Base-by-base conservation (phyloP, 1,139 yeast genomes). In the Kazachstania sp. region DNA sequence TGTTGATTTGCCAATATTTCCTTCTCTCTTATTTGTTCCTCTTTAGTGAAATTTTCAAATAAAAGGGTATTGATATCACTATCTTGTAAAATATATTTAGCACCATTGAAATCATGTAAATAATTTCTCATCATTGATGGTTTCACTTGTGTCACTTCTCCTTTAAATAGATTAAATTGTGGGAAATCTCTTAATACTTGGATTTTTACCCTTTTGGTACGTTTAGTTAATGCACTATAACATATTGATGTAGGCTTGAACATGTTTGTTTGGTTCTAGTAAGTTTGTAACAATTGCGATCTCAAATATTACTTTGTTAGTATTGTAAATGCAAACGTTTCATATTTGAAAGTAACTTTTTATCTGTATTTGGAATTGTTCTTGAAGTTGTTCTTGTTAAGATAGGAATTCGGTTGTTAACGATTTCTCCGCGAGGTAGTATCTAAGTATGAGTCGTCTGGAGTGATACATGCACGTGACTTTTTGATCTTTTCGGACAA, bases 111-210 rank as follows among this genome's bases (percentile, higher is more conserved):
- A 45, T 78, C 77, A 58, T 87, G 87, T 49, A 88, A 73, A 57
- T 71, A 77, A 67, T 85, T 86, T 64, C 92, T 77, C 96, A 88
- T 88, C 51, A 78, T 73, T 16, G 92, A 86, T 32, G 95, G 86
- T 51, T 79, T 75, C n/a, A 87, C 96, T 37, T 75, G 70, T 26
- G 85, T 74, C 41, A 88, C 73, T 68, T 88, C 84, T 29, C 96
- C 96, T 38, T 67, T 70, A n/a, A 86, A 87, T 15, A 70, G 63
- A 41, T 68, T 69, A 49, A 79, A 65, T 11, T 73, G 74, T 36
- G 79, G 77, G 60, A 81, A 74, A 59, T 85, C 86, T 58, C 73
- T 74, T 52, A 86, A 71, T 32, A 87, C 71, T 67, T 88, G 97
- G 8, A 88, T 88, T 32, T 73, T 68, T 32, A 82, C 76, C 59